These are phyloP conservation scores for Gossypium ekmanianum DNA, from an alignment of 345 rosid species.

Conservation along the genomic window DNA sequence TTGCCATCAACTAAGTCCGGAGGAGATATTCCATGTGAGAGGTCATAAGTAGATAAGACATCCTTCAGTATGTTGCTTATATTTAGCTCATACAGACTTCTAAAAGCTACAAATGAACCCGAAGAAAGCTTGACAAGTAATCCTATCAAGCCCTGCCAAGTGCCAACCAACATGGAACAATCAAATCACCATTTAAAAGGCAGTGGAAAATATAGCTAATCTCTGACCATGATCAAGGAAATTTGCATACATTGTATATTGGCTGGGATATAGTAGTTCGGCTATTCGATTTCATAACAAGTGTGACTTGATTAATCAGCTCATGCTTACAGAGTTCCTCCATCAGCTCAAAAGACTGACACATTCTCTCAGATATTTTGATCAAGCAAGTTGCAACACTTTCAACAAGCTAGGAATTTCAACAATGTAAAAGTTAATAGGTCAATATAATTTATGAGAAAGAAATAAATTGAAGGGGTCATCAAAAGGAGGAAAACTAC, in stretches of 20 bases:
- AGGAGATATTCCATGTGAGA: constrained; percentile 67
- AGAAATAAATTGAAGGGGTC: constrained; percentile 3
- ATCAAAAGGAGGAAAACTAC: constrained; percentile 17
- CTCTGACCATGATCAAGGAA: constrained; percentile 16
- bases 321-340: constrained; percentile 79
- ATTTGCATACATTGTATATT: constrained; percentile 58
- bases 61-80: constrained; percentile 73
- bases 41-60: constrained; percentile 59
- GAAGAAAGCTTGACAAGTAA: constrained; percentile 71
- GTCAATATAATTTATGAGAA: constrained; percentile 13
- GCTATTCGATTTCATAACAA: constrained; percentile 60
- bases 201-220: not conserved
- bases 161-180: constrained; percentile 37
- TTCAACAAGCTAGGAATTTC: constrained; percentile 72
- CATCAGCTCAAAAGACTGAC: constrained; percentile 61
- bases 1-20: constrained; percentile 54
- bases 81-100: constrained; percentile 67
- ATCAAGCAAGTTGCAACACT: constrained; percentile 74
- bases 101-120: constrained; percentile 74
- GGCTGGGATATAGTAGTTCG: constrained; percentile 76
- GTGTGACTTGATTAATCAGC: constrained; percentile 59
- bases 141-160: constrained; percentile 77
- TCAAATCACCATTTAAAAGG: constrained; percentile 9
- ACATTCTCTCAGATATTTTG: constrained; percentile 66
- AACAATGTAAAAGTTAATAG: constrained; percentile 8